Base-by-base conservation (phyloP, 306 rosid species). In the Acmispon strigosus region DNA sequence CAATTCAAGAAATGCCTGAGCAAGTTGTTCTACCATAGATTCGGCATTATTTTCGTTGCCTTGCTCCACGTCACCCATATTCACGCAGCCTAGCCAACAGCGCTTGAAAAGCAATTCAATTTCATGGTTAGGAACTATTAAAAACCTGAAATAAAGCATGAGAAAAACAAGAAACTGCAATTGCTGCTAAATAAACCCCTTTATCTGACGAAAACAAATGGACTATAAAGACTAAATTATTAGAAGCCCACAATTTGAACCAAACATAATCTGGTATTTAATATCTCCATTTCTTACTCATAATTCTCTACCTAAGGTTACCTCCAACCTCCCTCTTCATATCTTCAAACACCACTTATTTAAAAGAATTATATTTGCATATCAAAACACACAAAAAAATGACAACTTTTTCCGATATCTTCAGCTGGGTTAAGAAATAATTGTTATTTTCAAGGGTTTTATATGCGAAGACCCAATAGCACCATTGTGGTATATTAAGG, bases 21-120 rank as follows among this genome's bases (percentile, higher is more conserved):
- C 77, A 69, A 90, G 91, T 73, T 90, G 86, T 62, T 81, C 88
- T 14, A 90, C 72, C 78, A 84, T 62, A 63, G 83, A 60, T 53
- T 68, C 56, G 10, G 69, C 13, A 43, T 78, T 76, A 59, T 24
- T 36, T 24, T 69, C 86, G 50, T 13, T 22, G 57, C 43, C 77
- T 81, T 78, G 83, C 83, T 79, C 91, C 66, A 50, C 36, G 56
- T 82, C 86, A 65, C 63, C 81, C 89, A 84, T 83, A 66, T 69
- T 79, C 57, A 68, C 3, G 37, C 75, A 80, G 71, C 48, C 49
- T 69, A 61, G 75, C 67, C 59, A 32, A 79, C 62, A 56, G 20
- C 76, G 17, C 72, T 73, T 82, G 59, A 76, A 51, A 13, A 76
- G 59, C 64, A 70, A 54, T 41, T 52, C 83, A 69, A 71, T 37